Evolutionary conservation across 2,329 filamentous ascomycete genomes (phyloP).

Genomic region (Colletotrichum liriopes): DNA sequence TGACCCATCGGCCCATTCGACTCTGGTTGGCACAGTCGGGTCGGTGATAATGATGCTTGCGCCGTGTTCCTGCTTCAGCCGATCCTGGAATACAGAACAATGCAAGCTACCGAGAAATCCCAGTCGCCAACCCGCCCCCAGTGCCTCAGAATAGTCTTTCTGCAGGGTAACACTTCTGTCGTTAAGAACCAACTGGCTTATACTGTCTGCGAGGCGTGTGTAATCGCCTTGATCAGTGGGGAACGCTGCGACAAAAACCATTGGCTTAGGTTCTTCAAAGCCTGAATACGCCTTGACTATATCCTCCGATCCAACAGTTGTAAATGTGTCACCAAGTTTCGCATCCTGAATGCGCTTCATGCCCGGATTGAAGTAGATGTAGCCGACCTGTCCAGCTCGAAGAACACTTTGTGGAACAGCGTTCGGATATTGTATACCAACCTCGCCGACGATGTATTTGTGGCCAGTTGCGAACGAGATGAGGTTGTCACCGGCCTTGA

Average conservation of each 20-base stretch:
- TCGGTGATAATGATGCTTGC: constrained; percentile 97
- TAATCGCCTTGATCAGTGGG: constrained; percentile 93
- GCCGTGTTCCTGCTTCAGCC: constrained; percentile 93
- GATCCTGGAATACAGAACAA: constrained; percentile 99
- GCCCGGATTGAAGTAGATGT: constrained; percentile 96
- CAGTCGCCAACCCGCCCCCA: constrained; percentile 93
- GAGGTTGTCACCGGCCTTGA: constrained; percentile 88
- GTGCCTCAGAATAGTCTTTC: constrained; percentile 93
- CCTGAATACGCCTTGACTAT: constrained; percentile 86
- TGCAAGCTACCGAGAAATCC: constrained; percentile 97
- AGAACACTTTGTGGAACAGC: constrained; percentile 86
- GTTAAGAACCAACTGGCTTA: constrained; percentile 93
- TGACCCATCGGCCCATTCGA: constrained; percentile 83
- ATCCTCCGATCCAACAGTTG: constrained; percentile 82
- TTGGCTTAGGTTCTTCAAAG: constrained; percentile 97
- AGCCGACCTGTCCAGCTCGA: constrained; percentile 94
- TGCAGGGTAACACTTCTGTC: constrained; percentile 94
- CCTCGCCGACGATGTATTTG: constrained; percentile 94
- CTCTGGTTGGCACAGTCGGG: constrained; percentile 92
- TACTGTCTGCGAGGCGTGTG: constrained; percentile 90
- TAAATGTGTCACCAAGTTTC: constrained; percentile 96
- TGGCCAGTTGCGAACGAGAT: constrained; percentile 89
- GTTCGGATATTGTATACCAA: constrained; percentile 95
- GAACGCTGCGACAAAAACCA: constrained; percentile 99
- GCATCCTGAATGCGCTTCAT: constrained; percentile 98